Base-by-base conservation (phyloP, 352 stramenopile species). In the Globisporangium orthogonon region DNA sequence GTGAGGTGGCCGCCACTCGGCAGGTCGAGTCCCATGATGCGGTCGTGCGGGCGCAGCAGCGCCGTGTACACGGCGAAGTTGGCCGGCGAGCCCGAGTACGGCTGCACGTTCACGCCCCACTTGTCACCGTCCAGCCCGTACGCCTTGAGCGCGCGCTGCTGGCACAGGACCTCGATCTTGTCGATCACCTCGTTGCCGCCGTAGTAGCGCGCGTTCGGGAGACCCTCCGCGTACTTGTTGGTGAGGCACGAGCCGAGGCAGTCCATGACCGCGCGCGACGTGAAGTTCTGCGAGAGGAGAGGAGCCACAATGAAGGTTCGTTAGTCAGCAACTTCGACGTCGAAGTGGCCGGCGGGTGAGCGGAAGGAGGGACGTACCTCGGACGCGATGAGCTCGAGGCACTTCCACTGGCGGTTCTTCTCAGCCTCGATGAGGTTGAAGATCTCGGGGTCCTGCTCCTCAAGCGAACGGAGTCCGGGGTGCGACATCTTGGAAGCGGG, bases 31-130 rank as follows among this genome's bases (percentile, higher is more conserved):
- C 97, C 97, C 97, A 99, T 99, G 78, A 99, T 99, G 69, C 97
- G 96, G 87, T 99, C 97, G 70, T 99, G 97, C 23, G 97, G 97
- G 30, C 87, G 76, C 39, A 99, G 73, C 46, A 99, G 76, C 23
- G 74, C 97, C 58, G 97, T 99, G 91, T 99, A 99, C 4, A 98
- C 96, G 52, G 96, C 97, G 69, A 99, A 99, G 86, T 99, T 99
- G 58, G 97, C 97, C 29, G 97, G 97, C 43, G 86, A 98, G 64
- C 97, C 96, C 41, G 90, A 98, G 78, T 98, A 98, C 4, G 97
- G 97, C 79, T 99, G 97, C 50, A 99, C 97, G 78, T 99, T 99
- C 14, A 99, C 95, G 60, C 97, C 96, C 97, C 97, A 99, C 78
- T 99, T 85, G 11, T 95, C 76, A 0, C 67, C 57, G 52, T 97